A percentile compares a stretch with the other conserved stretches of the same genome.
Evolutionary conservation across 306 rosid genomes (phyloP).

Genomic region (Prunus mongolica): DNA sequence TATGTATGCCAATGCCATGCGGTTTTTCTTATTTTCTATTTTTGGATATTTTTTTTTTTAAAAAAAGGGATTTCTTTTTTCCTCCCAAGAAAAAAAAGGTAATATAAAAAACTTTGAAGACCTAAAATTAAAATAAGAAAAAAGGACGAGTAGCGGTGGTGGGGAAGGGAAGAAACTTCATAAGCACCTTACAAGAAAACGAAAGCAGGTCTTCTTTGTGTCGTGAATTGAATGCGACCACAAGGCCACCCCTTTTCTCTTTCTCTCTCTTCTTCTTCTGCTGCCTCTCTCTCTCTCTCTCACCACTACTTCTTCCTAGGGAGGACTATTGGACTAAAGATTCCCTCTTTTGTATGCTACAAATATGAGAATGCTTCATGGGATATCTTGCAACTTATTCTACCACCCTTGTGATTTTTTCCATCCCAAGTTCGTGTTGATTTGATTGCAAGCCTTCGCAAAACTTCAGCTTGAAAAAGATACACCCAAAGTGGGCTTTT

Average conservation of each 20-base stretch:
- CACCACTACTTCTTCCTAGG: background rate
- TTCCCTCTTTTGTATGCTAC: constrained; percentile 29
- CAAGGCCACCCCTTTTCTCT: constrained; percentile 27
- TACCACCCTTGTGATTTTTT: constrained; percentile 25
- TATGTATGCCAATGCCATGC: background rate
- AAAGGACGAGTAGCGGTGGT: background rate
- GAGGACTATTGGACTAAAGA: background rate
- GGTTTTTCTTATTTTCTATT: background rate
- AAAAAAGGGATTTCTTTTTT: background rate
- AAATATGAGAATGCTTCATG: constrained; percentile 49
- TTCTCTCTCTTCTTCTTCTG: background rate
- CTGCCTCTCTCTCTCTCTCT: background rate
- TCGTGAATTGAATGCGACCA: constrained; percentile 54
- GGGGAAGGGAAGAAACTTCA: constrained; percentile 43
- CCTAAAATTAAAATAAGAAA: background rate
- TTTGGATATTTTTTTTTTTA: no score
- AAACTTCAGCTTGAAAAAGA: constrained; percentile 23
- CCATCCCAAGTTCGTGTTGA: constrained; percentile 23
- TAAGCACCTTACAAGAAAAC: constrained; percentile 47
- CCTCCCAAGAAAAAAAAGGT: background rate
- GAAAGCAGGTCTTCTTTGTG: constrained; percentile 36
- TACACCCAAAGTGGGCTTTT: background rate
- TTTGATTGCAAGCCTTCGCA: constrained; percentile 15
- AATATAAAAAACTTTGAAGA: background rate
- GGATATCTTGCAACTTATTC: constrained; percentile 41